Evolutionary conservation across 1,139 yeast species (phyloP), one percentile per base, ranked within the genome.

Genomic region (Pichia cactophila): DNA sequence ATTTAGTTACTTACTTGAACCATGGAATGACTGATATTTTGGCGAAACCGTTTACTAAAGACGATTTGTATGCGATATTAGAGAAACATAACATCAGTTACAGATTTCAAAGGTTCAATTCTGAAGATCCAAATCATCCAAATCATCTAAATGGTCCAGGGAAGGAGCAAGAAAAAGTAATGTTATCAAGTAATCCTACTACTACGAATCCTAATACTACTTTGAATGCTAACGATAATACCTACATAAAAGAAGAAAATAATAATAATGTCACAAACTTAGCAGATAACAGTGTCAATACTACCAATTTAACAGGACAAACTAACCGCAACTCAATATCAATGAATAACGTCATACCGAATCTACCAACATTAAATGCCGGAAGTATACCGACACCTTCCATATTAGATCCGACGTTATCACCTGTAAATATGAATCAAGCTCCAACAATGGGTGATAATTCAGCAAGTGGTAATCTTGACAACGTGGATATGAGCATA

Each of bases 21-120:
- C 89, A 87, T 61, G 97, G 96, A 4, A 87, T 90, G 89, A 83
- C 87, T 50, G 96, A 88, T 66, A 86, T 89, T 46, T 70, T 90
- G 58, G 95, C 96, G 2, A 89, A 89, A 64, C 97, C 97, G 1
- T 90, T 90, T 64, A 84, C 94, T 5, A 86, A 85, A 62, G 89
- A 83, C 56, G 95, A 87, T 62, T 71, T 89, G 50, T 86, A 83
- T 62, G 73, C 81, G 50, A 85, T 86, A 62, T 69, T 87, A 51
- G 80, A 85, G 54, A 83, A 87, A 61, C 89, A 87, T 63, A 64
- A 61, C 41, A 64, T 63, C 50, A 59, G 60, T 40, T 56, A 58
- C 26, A 53, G 52, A 42, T 53, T 62, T 42, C 57, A 58, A 35
- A 16, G 23, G 4, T 35, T 35, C 10, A 35, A 35, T 14, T 33